Base-by-base conservation (phyloP, 192 early-diverging fungal genomes). In the Linnemannia zychae region DNA sequence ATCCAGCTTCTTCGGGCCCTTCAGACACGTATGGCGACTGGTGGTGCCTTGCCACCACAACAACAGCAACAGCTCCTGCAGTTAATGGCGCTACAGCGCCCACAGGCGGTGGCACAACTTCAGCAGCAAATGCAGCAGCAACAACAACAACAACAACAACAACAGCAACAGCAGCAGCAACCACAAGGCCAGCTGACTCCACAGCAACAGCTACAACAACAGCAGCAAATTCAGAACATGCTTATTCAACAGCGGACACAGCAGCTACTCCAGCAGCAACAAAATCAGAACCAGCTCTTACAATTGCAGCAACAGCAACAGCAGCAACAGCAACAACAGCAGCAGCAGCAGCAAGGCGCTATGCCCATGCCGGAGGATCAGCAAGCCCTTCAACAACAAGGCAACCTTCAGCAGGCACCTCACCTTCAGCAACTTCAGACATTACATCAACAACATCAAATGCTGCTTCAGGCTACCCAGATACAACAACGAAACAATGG, bases 391-490 rank as follows among this genome's bases (percentile, higher is more conserved):
- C 76, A 77, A 40, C 67, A 71, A 20, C 76, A 77, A 36, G 16
- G 34, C 44, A 66, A 72, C 13, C 65, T 75, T 13, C 74, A 75
- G 38, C 73, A 81, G 47, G 57, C 46, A n/a, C 57, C 37, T 20
- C 71, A 67, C 24, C 63, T 53, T n/a, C 82, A 84, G 33, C 82
- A 84, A 71, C 38, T 52, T 0, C 82, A 74, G 31, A 49, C 46
- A 44, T 47, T 78, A n/a, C 81, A 82, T 13, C 81, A 82, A 1
- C 81, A 84, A 65, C 81, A 84, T 13, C 81, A 78, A 34, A 17
- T 74, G 12, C 47, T 78, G 28, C 49, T 84, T 15, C 81, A 84
- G 38, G 65, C 22, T 48, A 74, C 81, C 33, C 81, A 84, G 34
- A 66, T 78, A 17, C 75, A 78, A 65, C 81, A 84, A 11, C 76